phyloP scores from a whole-genome alignment of 2,329 filamentous ascomycete genomes.

The Fusarium xyrophilum region DNA sequence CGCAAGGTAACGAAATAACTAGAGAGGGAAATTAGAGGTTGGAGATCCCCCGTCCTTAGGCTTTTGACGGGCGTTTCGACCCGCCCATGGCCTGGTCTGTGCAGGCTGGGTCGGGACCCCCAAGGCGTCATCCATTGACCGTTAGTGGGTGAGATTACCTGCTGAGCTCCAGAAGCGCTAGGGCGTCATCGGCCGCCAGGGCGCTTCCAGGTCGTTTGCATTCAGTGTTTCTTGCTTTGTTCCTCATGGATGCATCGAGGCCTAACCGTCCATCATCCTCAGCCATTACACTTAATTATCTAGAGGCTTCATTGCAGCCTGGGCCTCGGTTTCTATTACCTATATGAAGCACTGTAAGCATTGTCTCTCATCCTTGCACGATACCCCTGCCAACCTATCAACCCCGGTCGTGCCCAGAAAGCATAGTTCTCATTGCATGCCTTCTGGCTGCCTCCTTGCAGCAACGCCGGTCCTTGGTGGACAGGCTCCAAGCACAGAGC shows the following conservation, averaged over 20 bases:
- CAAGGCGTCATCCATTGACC: constrained; percentile 22
- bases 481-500: constrained; percentile 10
- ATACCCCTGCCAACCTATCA: constrained; percentile 10
- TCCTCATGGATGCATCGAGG: not conserved
- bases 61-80: constrained; percentile 21
- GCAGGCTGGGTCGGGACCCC: constrained; percentile 1
- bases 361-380: constrained; percentile 6
- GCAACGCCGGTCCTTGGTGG: constrained; percentile 12
- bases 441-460: constrained; percentile 28
- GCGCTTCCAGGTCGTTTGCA: constrained; percentile 10
- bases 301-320: not conserved
- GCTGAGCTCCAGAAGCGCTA: constrained; percentile 29
- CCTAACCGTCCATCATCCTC: not conserved
- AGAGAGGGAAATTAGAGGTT: constrained; percentile 21
- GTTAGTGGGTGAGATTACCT: constrained; percentile 22
- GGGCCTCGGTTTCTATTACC: not conserved
- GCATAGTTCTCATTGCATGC: constrained; percentile 11
- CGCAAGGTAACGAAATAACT: not conserved
- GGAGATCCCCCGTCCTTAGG: constrained; percentile 11
- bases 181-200: constrained; percentile 26
- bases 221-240: constrained; percentile 5
- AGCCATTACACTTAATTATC: not conserved
- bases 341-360: not conserved
- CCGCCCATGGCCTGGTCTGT: constrained; percentile 19
- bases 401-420: constrained; percentile 13